These are phyloP conservation scores for Beauveria sp. DNA, from an alignment of 2,329 filamentous ascomycete species.

Conservation along the genomic window DNA sequence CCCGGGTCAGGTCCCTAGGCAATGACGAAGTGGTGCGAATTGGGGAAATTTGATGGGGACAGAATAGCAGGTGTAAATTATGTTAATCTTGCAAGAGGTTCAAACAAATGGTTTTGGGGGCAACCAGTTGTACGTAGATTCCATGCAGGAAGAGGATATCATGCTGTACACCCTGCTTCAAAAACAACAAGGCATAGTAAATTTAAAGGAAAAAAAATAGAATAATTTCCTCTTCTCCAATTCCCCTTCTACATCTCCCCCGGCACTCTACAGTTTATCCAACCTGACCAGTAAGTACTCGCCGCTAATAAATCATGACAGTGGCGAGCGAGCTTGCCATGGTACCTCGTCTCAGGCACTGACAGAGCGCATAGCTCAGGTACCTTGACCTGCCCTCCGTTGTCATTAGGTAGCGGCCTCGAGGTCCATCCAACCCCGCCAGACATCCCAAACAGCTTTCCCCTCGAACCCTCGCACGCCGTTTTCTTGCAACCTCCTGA, in stretches of 20 bases:
- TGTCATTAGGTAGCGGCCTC: background rate
- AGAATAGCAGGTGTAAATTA: background rate
- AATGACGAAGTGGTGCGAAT: constrained; percentile 2
- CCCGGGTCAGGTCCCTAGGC: background rate
- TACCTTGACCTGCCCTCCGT: background rate
- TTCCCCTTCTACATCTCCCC: too few species aligned
- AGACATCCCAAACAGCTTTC: background rate
- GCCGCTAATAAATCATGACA: too few species aligned
- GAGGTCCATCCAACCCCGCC: constrained; percentile 8
- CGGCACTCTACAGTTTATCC: too few species aligned
- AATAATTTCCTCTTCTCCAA: too few species aligned
- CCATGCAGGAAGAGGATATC: too few species aligned
- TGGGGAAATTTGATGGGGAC: constrained; percentile 9
- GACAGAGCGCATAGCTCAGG: background rate
- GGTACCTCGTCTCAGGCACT: background rate
- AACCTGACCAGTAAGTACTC: too few species aligned
- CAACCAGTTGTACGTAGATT: background rate
- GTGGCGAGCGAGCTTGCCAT: background rate
- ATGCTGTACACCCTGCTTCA: too few species aligned
- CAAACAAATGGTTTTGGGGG: background rate
- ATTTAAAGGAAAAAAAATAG: too few species aligned
- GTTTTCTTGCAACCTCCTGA: constrained; percentile 1
- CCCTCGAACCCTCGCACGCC: constrained; percentile 2
- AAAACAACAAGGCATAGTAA: too few species aligned
- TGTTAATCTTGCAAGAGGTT: background rate